Base-by-base conservation (phyloP, 495 filamentous ascomycete genomes). In the Friedmanniomyces simplex region DNA sequence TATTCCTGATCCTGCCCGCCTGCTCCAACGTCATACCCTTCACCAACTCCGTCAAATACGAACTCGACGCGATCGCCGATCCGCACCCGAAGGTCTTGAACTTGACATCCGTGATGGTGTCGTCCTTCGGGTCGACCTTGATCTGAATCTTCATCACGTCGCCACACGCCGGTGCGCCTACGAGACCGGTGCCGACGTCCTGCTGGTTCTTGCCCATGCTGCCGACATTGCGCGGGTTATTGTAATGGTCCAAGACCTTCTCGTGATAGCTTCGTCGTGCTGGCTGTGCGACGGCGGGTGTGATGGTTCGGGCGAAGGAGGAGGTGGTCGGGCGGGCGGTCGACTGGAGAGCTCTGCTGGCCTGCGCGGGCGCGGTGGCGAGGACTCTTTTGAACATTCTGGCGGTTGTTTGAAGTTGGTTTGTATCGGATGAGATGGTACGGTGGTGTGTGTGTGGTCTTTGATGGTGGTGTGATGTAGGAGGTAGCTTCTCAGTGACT, bases 101-200 rank as follows among this genome's bases (percentile, higher is more conserved):
- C 70, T 91, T 89, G 63, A 95, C 90, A 60, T 99, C 94, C 60
- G 80, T 82, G 71, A 99, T 99, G 54, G 83, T 89, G 67, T 94
- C 85, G 69, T 83, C 86, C 37, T 83, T 79, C 50, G 88, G 87
- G 74, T 97, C 89, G 64, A 99, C 94, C 54, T 88, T 85, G 73
- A 99, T 99, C 76, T 99, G 91, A 42, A 99, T 82, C 71, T 95
- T 95, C 88, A 99, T 99, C 62, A 97, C 91, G 72, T 97, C 91
- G 72, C 93, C 91, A 69, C 76, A 81, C 18, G 86, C 87, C 48
- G 90, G 91, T n/a, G 93, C 93, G 54, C 93, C 93, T 48, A 98
- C 94, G 45, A 99, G 84, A 5, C 94, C 94, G 6, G 94, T 96
- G 58, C 93, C 94, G n/a, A 99, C 91, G 56, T 93, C 87, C 46